Evolutionary conservation across 768 basidiomycete genomes (phyloP).

Genomic region (Leccinum uliginosum): DNA sequence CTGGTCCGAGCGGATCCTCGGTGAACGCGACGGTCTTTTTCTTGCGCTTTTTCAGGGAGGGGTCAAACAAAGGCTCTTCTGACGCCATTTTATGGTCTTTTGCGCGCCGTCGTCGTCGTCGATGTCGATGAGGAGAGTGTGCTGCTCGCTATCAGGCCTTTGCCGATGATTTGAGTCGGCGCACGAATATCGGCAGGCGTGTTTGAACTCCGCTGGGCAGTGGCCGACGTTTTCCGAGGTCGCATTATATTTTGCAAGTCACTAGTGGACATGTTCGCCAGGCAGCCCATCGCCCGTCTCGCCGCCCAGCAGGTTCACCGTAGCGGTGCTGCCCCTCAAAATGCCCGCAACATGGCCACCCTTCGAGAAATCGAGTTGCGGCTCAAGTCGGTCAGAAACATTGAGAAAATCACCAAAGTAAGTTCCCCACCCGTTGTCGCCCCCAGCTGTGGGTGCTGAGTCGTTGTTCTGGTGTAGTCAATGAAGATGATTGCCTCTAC

Average conservation of each 20-base stretch:
- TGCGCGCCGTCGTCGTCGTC: constrained; percentile 11
- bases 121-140: constrained; percentile 12
- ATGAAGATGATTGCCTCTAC: constrained; percentile 99
- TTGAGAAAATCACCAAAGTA: constrained; percentile 99
- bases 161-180: constrained; percentile 28
- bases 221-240: constrained; percentile 37
- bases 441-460: not conserved
- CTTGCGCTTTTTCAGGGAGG: constrained; percentile 82
- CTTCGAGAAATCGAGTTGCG: constrained; percentile 96
- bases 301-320: constrained; percentile 35
- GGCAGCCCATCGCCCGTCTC: constrained; percentile 44
- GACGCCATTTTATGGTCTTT: constrained; percentile 42
- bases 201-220: constrained; percentile 28
- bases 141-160: constrained; percentile 8
- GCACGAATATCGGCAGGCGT: constrained; percentile 16
- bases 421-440: constrained; percentile 16
- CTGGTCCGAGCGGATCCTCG: constrained; percentile 78
- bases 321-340: constrained; percentile 38
- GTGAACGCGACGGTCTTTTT: constrained; percentile 84
- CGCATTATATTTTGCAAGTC: constrained; percentile 1
- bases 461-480: constrained; percentile 46
- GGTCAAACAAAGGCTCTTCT: constrained; percentile 78
- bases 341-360: constrained; percentile 90
- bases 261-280: constrained; percentile 41
- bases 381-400: constrained; percentile 94